Conservation (phyloP, 441 rosid genomes). For the Jatropha multifida region DNA sequence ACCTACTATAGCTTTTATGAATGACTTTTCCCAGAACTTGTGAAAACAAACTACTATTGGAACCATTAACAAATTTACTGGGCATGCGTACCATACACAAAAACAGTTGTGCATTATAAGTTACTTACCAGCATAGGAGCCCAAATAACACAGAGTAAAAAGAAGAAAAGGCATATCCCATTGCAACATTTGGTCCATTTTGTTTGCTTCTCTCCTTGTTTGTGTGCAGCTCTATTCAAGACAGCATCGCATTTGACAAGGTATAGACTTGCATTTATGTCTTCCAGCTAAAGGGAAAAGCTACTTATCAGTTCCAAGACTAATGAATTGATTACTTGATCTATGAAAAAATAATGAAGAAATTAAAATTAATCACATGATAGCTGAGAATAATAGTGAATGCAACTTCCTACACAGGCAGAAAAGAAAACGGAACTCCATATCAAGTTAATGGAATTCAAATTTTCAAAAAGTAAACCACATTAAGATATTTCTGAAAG, state of each 20-base stretch:
- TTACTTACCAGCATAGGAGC: slow-evolving; percentile 98
- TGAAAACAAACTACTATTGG: not conserved
- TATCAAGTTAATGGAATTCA: not conserved
- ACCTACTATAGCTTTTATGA: not conserved
- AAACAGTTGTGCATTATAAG: not conserved
- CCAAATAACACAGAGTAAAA: slow-evolving; percentile 92
- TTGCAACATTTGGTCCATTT: slow-evolving; percentile 96
- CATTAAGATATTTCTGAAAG: not conserved
- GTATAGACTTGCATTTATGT: slow-evolving; percentile 91
- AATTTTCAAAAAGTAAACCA: not conserved
- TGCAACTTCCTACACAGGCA: not conserved
- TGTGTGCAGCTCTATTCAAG: slow-evolving; percentile 80
- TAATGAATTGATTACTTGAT: not conserved
- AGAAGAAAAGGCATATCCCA: slow-evolving; percentile 91
- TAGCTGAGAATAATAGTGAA: not conserved
- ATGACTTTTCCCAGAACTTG: not conserved
- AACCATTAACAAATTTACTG: not conserved
- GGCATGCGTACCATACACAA: not conserved
- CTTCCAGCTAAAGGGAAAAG: slow-evolving; percentile 71
- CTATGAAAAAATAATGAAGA: not conserved
- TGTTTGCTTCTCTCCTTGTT: slow-evolving; percentile 90
- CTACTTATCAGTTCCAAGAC: slow-evolving; percentile 31
- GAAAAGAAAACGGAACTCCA: not conserved
- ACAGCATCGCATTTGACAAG: slow-evolving; percentile 96
- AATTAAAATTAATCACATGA: not conserved